Percentiles rank a stretch among this genome's conserved stretches.
These are phyloP conservation scores for Chaetoscypha palmicola DNA, from an alignment of 2,329 filamentous ascomycete species.

Conservation along the genomic window DNA sequence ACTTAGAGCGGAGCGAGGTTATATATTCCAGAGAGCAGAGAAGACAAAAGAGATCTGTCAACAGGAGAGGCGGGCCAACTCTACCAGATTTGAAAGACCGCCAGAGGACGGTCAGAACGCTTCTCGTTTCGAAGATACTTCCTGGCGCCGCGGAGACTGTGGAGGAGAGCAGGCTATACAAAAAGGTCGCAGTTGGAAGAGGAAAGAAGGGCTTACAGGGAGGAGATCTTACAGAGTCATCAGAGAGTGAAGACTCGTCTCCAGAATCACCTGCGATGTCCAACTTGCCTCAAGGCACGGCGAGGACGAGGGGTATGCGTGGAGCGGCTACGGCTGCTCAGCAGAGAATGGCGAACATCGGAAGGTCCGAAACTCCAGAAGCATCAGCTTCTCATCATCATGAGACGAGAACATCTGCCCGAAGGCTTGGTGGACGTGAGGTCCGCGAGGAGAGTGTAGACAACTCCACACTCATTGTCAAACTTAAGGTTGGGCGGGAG, in stretches of 20 bases:
- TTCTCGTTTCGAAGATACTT: conserved; percentile 86
- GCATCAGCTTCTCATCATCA: conserved; percentile 59
- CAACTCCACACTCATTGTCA: conserved; percentile 59
- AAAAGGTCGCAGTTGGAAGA: conserved; percentile 56
- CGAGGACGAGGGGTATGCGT: conserved; percentile 80
- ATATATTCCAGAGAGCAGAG: conserved; percentile 91
- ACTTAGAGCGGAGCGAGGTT: conserved; percentile 83
- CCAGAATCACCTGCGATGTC: conserved; percentile 79
- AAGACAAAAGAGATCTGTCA: conserved; percentile 90
- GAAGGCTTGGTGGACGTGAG: conserved; percentile 48
- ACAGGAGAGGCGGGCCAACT: conserved; percentile 83
- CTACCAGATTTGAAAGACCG: conserved; percentile 95
- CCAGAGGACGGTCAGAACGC: conserved; percentile 84
- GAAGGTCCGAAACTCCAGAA: conserved; percentile 87
- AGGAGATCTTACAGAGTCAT: conserved; percentile 69
- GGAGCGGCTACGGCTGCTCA: conserved; percentile 82
- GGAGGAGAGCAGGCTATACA: conserved; percentile 83
- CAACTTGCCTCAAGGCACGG: conserved; percentile 63
- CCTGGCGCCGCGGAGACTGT: conserved; percentile 75
- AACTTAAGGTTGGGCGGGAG: conserved; percentile 64
- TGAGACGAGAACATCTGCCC: conserved; percentile 62
- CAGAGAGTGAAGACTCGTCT: conserved; percentile 82
- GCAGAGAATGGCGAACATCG: conserved; percentile 74
- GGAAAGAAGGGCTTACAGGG: conserved; percentile 53
- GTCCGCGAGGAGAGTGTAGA: conserved; percentile 73